phyloP scores from a whole-genome alignment of 768 basidiomycete genomes.

The Solioccasus polychromus region DNA sequence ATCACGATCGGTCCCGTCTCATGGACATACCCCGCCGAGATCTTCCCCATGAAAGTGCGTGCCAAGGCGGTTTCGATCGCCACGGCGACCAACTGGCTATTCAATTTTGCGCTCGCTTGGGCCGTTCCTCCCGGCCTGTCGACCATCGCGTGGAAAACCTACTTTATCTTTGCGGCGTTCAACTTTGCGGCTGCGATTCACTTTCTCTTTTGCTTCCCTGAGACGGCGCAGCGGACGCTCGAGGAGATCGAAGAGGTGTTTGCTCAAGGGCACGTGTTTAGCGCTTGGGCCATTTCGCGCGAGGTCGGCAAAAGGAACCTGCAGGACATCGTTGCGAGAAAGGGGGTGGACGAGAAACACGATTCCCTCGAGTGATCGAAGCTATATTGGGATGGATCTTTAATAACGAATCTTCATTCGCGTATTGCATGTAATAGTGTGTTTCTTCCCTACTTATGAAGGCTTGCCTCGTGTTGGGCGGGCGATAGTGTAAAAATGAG shows the following conservation, averaged over 20 bases:
- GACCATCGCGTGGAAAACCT: constrained; percentile 69
- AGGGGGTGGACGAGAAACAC: constrained; percentile 9
- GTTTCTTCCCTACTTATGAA: too few relatives aligned
- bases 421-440: too few relatives aligned
- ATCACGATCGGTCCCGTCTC: constrained; percentile 75
- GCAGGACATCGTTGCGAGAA: constrained; percentile 40
- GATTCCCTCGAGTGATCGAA: constrained; percentile 6
- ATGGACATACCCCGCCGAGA: constrained; percentile 73
- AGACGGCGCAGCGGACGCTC: constrained; percentile 68
- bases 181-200: constrained; percentile 71
- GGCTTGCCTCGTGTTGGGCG: too few relatives aligned
- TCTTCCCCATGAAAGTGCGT: constrained; percentile 66
- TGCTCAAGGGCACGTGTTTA: constrained; percentile 61
- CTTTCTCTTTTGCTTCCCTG: constrained; percentile 77
- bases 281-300: constrained; percentile 66
- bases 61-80: constrained; percentile 55
- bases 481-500: too few relatives aligned
- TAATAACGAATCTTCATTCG: too few relatives aligned
- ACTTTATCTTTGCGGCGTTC: constrained; percentile 77
- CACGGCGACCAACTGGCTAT: constrained; percentile 52
- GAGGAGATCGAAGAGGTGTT: constrained; percentile 83
- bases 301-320: constrained; percentile 63
- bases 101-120: constrained; percentile 74
- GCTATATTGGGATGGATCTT: too few relatives aligned
- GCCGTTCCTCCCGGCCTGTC: constrained; percentile 71